Conservation (phyloP, 2,329 filamentous ascomycete genomes). For the Cryphonectria parasitica region DNA sequence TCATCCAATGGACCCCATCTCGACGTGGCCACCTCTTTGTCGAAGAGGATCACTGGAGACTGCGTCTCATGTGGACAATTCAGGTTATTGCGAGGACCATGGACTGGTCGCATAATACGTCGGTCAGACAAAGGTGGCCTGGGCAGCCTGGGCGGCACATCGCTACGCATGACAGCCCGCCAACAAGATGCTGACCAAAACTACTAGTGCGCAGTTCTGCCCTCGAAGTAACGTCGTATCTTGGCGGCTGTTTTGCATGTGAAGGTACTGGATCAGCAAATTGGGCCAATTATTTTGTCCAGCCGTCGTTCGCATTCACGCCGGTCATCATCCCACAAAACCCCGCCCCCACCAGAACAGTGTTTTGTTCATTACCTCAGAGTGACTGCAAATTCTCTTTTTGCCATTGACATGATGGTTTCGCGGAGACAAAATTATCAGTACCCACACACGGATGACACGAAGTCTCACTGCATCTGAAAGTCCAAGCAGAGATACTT, state of each 20-base stretch:
- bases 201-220: neutral
- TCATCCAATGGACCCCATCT: neutral
- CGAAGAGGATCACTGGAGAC: neutral
- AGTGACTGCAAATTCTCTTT: neutral
- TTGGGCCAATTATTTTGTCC: neutral
- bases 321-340: neutral
- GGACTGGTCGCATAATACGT: neutral
- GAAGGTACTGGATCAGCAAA: neutral
- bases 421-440: neutral
- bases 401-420: neutral
- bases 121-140: neutral
- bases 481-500: neutral
- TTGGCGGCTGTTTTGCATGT: neutral
- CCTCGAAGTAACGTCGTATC: neutral
- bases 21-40: neutral
- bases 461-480: neutral
- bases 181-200: neutral
- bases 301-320: neutral
- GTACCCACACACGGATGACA: neutral
- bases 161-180: neutral
- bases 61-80: neutral
- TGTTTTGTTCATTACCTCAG: neutral
- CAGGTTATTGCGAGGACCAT: neutral
- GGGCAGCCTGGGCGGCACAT: neutral
- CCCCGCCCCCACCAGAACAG: neutral